Percentiles rank a stretch among this genome's conserved stretches.
phyloP scores from a whole-genome alignment of 2,329 filamentous ascomycete genomes.

The Erysiphe pulchra region DNA sequence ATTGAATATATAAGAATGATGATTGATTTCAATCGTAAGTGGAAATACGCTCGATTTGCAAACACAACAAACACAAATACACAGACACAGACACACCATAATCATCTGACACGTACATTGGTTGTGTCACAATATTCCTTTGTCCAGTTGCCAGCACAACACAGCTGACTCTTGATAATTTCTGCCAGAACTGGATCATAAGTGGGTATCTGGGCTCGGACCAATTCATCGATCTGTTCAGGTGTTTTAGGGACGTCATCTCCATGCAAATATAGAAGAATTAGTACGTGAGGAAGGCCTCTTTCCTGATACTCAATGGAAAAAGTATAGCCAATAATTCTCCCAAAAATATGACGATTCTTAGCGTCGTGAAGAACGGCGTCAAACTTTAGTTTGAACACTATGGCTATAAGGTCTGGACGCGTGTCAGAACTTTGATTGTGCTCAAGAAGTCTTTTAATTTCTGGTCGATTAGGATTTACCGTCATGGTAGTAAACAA shows the following conservation, averaged over 20 bases:
- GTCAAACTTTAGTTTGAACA: neutral
- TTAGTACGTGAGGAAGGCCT: neutral
- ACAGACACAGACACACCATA: no score
- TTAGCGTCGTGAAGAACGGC: neutral
- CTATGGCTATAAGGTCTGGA: neutral
- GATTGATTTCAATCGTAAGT: no score
- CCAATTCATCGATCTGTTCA: neutral
- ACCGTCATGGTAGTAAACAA: neutral
- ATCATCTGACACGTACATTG: no score
- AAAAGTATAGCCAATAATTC: neutral
- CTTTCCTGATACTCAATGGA: neutral
- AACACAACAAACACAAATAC: no score
- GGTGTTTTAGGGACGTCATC: neutral
- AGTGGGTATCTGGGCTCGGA: neutral
- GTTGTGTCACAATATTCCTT: no score
- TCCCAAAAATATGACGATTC: neutral
- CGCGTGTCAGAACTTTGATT: neutral
- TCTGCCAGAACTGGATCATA: neutral
- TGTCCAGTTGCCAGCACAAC: no score
- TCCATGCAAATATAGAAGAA: neutral
- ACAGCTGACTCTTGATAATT: neutral
- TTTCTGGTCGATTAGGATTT: neutral
- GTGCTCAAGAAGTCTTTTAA: neutral
- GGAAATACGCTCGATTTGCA: no score
- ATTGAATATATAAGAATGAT: no score